Conservation (phyloP, 495 filamentous ascomycete species). For the Aspergillus hancockii region DNA sequence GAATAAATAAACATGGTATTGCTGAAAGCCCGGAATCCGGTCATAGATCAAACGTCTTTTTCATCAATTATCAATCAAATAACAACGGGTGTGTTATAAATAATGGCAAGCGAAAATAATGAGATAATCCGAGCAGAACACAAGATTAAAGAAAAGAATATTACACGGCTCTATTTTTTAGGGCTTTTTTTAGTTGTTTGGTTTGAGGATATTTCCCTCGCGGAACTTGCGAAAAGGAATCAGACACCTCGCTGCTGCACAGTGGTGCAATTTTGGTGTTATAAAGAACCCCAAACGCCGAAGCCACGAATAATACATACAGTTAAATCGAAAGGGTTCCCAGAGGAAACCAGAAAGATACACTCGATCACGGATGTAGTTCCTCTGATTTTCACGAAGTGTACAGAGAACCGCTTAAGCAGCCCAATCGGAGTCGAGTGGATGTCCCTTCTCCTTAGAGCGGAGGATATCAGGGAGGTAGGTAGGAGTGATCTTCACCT, state of each 20-base stretch:
- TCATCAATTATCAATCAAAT: conserved; percentile 6
- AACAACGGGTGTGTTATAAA: conserved; percentile 10
- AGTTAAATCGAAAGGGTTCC: conserved; percentile 19
- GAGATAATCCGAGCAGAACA: conserved; percentile 21
- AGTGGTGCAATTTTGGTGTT: conserved; percentile 24
- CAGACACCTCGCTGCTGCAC: conserved; percentile 17
- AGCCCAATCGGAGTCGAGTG: conserved; percentile 62
- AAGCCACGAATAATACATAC: conserved; percentile 43
- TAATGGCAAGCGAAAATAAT: conserved; percentile 12
- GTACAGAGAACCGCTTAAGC: conserved; percentile 32
- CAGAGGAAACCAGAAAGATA: neutral
- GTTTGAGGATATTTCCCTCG: conserved; percentile 7
- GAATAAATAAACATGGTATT: conserved; percentile 5
- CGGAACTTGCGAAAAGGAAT: conserved; percentile 11
- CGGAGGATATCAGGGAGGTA: conserved; percentile 46
- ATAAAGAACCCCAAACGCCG: conserved; percentile 41
- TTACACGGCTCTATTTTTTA: conserved; percentile 17
- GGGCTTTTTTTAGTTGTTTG: conserved; percentile 11
- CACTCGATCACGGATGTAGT: neutral
- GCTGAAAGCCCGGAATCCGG: neutral
- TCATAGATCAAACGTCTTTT: conserved; percentile 5
- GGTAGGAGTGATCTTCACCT: conserved; percentile 43
- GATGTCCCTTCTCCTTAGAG: conserved; percentile 49
- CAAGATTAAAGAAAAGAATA: conserved; percentile 15
- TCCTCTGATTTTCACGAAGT: neutral